Evolutionary conservation across 1,284 basidiomycete species (phyloP).

Genomic region (Gymnopus androsaceus): DNA sequence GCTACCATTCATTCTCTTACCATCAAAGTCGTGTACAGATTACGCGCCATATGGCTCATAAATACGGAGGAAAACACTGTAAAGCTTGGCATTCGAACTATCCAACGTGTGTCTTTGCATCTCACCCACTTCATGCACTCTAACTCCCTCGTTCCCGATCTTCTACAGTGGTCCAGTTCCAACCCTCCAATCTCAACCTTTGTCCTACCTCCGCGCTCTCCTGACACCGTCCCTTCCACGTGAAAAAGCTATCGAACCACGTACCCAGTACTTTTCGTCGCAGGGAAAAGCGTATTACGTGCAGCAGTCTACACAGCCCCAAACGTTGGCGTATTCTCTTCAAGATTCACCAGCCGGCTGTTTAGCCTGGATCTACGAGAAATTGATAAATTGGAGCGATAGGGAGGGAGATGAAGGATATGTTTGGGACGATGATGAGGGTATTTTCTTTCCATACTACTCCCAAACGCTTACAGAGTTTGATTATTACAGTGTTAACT

Average conservation of each 20-base stretch:
- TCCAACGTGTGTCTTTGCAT: constrained; percentile 18
- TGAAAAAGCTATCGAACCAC: constrained; percentile 38
- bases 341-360: constrained; percentile 55
- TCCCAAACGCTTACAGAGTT: neutral
- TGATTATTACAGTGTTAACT: constrained; percentile 36
- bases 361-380: constrained; percentile 62
- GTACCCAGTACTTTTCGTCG: constrained; percentile 31
- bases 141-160: neutral
- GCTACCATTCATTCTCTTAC: neutral
- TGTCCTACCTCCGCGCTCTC: constrained; percentile 29
- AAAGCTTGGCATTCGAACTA: constrained; percentile 46
- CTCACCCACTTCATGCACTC: neutral
- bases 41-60: constrained; percentile 31
- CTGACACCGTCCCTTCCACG: constrained; percentile 31
- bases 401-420: no score
- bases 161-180: constrained; percentile 22
- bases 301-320: constrained; percentile 51
- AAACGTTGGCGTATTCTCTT: constrained; percentile 55
- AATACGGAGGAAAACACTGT: constrained; percentile 36
- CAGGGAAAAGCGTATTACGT: constrained; percentile 42
- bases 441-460: constrained; percentile 27
- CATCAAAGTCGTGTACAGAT: constrained; percentile 23
- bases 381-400: constrained; percentile 51
- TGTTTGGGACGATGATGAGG: constrained; percentile 52
- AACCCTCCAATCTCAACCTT: constrained; percentile 29